A percentile compares a stretch with the other conserved stretches of the same genome.
phyloP scores from a whole-genome alignment of 345 rosid species.

The Gossypium stocksii region DNA sequence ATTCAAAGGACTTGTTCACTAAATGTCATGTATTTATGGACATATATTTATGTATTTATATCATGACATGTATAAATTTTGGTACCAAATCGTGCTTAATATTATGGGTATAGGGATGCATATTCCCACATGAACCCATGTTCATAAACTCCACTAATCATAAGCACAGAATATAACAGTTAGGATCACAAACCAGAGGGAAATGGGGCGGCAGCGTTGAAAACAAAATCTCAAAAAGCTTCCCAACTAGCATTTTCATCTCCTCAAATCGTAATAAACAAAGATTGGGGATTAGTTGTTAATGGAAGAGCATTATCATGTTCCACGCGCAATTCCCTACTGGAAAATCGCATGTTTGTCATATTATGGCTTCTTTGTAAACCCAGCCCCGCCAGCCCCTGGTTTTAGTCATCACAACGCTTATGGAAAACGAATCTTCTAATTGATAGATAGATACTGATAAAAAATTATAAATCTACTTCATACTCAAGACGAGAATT shows the following conservation, averaged over 20 bases:
- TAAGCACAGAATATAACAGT: constrained; percentile 8
- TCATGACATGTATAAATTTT: background rate
- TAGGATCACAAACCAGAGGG: constrained; percentile 8
- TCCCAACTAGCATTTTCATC: background rate
- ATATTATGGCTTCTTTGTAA: too few species aligned
- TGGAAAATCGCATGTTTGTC: too few species aligned
- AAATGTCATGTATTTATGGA: too few species aligned
- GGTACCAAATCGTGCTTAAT: background rate
- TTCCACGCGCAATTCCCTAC: too few species aligned
- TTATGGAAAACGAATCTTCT: too few species aligned
- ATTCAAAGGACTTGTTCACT: background rate
- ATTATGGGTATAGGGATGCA: background rate
- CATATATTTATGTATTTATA: too few species aligned
- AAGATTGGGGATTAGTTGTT: background rate
- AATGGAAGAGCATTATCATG: background rate
- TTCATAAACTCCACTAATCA: constrained; percentile 5
- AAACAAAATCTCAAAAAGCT: background rate
- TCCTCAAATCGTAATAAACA: constrained; percentile 3
- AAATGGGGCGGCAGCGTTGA: background rate
- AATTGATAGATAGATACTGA: too few species aligned
- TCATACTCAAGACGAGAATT: too few species aligned
- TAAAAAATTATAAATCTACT: too few species aligned
- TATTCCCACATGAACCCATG: constrained; percentile 13
- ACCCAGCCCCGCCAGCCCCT: too few species aligned
- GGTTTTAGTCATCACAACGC: too few species aligned